Base-by-base conservation (phyloP, 257 asterid species). In the Primulina huaijiensis region DNA sequence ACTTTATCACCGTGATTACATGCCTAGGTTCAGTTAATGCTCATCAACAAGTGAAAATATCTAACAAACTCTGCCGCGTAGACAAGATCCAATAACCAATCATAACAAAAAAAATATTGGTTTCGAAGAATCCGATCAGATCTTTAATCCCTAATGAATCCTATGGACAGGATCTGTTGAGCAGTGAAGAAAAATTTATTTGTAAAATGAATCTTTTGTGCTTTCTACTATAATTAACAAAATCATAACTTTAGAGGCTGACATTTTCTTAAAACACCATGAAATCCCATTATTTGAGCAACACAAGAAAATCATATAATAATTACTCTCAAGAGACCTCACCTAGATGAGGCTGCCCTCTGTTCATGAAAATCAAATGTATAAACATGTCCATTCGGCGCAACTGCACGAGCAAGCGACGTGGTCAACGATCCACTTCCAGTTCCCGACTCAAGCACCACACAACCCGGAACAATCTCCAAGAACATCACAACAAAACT, bases 291-390 rank as follows among this genome's bases (percentile, higher is more conserved):
- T 25, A 25, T 35, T n/a, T 53, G 4, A 69, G 53, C 46, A 16
- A 7, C 56, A 31, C 21, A 34, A 31, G n/a, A 29, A n/a, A 46
- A 65, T 35, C 31, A 67, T 17, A 6, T 16, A 33, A 6, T 33
- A 60, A 35, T 29, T 56, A 23, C 14, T 8, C 10, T 65, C 59
- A 8, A 38, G 34, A 64, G 19, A 30, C 19, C 87, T 82, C 72
- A 94, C 99, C 97, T 88, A 67, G 96, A 97, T 2, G 88, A 94
- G 20, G 85, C 86, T 66, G 99, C 99, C 71, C 99, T 91, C 76
- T 85, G 93, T 71, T 94, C 96, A 79, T 94, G 99, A 74, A 94
- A 94, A 83, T 94, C 99, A 74, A 94, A 94, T 17, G 99, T 91
- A 70, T 86, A 83, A 38, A 94, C 93, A 65, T 82, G 97, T 4